Conservation (phyloP, 805 yeast genomes). For the Myxozyma neotropica region DNA sequence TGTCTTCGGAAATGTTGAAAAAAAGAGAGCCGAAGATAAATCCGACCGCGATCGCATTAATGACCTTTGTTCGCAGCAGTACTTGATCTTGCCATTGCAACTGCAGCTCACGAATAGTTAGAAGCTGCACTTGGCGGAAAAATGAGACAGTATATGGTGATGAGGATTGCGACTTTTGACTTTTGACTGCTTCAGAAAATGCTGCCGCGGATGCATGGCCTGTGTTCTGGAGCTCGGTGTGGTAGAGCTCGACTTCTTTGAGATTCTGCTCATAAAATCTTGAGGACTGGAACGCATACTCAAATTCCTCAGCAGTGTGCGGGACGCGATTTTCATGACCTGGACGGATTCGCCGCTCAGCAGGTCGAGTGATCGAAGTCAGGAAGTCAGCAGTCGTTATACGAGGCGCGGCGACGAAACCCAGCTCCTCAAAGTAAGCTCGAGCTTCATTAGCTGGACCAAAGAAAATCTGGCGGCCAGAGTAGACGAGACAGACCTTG, state of each 20-base stretch:
- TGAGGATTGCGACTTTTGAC: constrained; percentile 8
- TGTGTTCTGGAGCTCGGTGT: constrained; percentile 20
- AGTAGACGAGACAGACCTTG: constrained; percentile 60
- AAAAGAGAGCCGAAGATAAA: constrained; percentile 58
- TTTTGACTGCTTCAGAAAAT: constrained; percentile 21
- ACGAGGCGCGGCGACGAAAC: constrained; percentile 56
- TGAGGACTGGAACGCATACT: constrained; percentile 54
- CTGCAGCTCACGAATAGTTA: constrained; percentile 25
- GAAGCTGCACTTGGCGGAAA: constrained; percentile 20
- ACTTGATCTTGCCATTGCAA: constrained; percentile 34
- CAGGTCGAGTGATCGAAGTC: constrained; percentile 57
- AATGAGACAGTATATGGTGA: constrained; percentile 35
- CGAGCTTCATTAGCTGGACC: constrained; percentile 57
- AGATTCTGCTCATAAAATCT: constrained; percentile 48
- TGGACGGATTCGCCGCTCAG: constrained; percentile 48
- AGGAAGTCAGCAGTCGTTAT: constrained; percentile 64
- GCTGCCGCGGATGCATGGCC: constrained; percentile 20
- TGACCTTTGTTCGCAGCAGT: constrained; percentile 18
- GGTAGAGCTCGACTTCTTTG: constrained; percentile 47
- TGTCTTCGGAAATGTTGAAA: constrained; percentile 49
- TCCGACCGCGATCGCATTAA: constrained; percentile 51
- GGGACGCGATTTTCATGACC: constrained; percentile 56
- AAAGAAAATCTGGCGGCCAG: constrained; percentile 62
- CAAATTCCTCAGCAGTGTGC: constrained; percentile 51
- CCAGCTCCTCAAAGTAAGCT: constrained; percentile 53